Conservation (phyloP, 331 rosid genomes). For the Arachis monticola region DNA sequence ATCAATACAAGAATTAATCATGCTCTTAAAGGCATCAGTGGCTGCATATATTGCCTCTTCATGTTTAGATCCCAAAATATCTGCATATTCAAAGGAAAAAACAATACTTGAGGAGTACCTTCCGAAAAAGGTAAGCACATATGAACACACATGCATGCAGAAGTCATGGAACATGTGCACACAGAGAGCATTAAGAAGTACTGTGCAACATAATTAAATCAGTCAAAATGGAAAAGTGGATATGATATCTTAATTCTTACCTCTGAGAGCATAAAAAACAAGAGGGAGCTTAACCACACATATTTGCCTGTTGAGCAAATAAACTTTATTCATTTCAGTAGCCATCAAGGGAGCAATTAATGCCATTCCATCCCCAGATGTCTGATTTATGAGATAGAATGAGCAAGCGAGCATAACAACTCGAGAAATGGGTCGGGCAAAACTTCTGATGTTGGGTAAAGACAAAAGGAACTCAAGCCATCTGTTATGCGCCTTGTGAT, state of each 20-base stretch:
- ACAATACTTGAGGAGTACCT: not conserved
- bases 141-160: not conserved
- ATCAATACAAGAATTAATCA: slow-evolving; percentile 74
- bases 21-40: slow-evolving; percentile 61
- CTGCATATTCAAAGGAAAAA: slow-evolving; percentile 50
- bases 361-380: slow-evolving; percentile 77
- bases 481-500: slow-evolving; percentile 79
- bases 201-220: not conserved
- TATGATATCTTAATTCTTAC: slow-evolving; percentile 39
- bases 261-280: slow-evolving; percentile 75
- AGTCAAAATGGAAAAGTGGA: not conserved
- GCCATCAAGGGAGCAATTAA: slow-evolving; percentile 76
- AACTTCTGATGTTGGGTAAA: slow-evolving; percentile 54
- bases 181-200: not conserved
- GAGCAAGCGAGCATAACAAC: slow-evolving; percentile 63
- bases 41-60: slow-evolving; percentile 85
- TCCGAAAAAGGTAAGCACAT: slow-evolving; percentile 5
- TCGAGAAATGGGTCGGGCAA: slow-evolving; percentile 69
- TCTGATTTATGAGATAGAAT: slow-evolving; percentile 62
- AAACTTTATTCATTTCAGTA: slow-evolving; percentile 73
- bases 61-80: slow-evolving; percentile 81
- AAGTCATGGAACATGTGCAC: too few relatives aligned
- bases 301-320: slow-evolving; percentile 62
- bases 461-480: slow-evolving; percentile 68
- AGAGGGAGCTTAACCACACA: slow-evolving; percentile 77